Conservation (phyloP, 441 rosid genomes). For the Isatis lusitanica region DNA sequence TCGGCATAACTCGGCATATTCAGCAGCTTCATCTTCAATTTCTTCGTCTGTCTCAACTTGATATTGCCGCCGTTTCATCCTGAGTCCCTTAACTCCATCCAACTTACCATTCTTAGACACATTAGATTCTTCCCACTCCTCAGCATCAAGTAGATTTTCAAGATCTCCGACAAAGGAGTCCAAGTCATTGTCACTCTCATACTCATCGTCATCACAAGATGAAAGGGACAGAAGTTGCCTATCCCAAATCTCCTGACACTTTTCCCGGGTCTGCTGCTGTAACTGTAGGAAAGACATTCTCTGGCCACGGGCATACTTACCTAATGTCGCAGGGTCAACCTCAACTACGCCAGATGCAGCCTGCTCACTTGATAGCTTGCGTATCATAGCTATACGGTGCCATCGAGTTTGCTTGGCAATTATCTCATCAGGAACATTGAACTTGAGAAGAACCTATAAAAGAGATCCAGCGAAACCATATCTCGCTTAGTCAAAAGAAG, state of each 20-base stretch:
- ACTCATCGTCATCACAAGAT: constrained; percentile 82
- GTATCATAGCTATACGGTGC: constrained; percentile 99
- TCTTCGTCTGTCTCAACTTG: constrained; percentile 91
- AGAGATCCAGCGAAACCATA: constrained; percentile 12
- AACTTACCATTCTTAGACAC: constrained; percentile 69
- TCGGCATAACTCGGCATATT: constrained; percentile 91
- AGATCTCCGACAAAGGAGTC: constrained; percentile 99
- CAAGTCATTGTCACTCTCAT: constrained; percentile 92
- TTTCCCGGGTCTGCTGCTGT: constrained; percentile 99
- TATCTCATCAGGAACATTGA: constrained; percentile 88
- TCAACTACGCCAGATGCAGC: constrained; percentile 86
- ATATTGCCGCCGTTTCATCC: constrained; percentile 87
- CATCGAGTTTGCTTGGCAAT: constrained; percentile 95
- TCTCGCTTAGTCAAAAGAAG: not conserved
- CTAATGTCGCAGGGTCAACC: constrained; percentile 93
- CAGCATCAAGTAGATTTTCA: constrained; percentile 97
- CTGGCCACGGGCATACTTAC: constrained; percentile 99
- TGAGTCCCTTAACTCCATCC: constrained; percentile 88
- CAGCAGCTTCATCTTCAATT: constrained; percentile 95
- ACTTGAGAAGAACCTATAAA: constrained; percentile 89
- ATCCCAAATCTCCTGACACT: constrained; percentile 99
- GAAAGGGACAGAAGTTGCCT: constrained; percentile 86
- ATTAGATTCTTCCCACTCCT: constrained; percentile 74
- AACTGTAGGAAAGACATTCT: constrained; percentile 98
- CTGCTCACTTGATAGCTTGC: constrained; percentile 99